Percentiles rank a stretch among this genome's conserved stretches.
Conservation (phyloP, 768 basidiomycete species). For the Russula earlei region DNA sequence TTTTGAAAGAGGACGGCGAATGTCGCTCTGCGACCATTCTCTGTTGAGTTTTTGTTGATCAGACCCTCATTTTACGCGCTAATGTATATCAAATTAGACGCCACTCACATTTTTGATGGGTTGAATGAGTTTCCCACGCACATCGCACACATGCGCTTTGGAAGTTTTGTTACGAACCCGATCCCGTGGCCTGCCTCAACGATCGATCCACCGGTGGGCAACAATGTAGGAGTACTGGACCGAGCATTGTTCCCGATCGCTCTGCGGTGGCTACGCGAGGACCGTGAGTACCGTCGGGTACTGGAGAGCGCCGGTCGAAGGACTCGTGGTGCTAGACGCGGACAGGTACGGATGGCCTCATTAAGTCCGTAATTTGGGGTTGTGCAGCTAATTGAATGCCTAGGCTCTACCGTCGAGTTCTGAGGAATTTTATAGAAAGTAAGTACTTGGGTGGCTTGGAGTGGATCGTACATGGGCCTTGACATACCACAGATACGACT, state of each 20-base stretch:
- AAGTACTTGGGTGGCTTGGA: constrained; percentile 19
- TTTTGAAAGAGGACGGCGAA: constrained; percentile 77
- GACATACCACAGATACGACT: constrained; percentile 13
- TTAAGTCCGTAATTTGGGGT: not conserved
- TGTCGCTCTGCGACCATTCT: constrained; percentile 77
- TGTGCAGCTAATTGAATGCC: not conserved
- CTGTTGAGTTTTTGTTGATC: constrained; percentile 41
- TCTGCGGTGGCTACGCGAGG: constrained; percentile 80
- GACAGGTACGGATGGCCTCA: constrained; percentile 35
- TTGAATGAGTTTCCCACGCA: constrained; percentile 88
- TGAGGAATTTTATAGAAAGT: constrained; percentile 83
- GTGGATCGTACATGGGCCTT: not conserved
- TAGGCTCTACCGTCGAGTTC: constrained; percentile 62
- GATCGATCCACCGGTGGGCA: constrained; percentile 15
- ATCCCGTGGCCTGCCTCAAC: constrained; percentile 56
- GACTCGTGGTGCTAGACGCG: constrained; percentile 48
- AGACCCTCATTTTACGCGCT: not conserved
- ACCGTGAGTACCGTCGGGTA: constrained; percentile 54
- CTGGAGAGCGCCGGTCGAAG: constrained; percentile 51
- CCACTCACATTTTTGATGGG: constrained; percentile 97
- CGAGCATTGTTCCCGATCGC: constrained; percentile 60
- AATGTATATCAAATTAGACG: constrained; percentile 42
- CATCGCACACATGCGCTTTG: constrained; percentile 84
- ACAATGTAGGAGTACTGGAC: constrained; percentile 21
- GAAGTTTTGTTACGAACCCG: constrained; percentile 57